phyloP scores from a whole-genome alignment of 306 rosid genomes.

The Trichosanthes truncata region DNA sequence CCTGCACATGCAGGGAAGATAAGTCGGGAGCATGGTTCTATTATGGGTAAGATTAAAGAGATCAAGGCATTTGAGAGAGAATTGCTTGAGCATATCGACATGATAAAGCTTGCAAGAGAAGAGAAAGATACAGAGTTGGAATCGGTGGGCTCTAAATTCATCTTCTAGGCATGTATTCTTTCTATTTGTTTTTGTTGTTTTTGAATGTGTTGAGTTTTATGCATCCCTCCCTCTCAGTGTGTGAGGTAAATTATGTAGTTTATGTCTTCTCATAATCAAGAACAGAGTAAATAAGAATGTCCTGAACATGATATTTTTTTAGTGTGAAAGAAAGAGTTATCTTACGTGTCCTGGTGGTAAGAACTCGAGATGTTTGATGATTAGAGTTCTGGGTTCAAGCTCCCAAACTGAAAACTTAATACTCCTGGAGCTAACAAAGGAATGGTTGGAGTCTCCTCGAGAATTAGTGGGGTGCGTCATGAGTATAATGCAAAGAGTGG shows the following conservation, averaged over 20 bases:
- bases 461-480: not conserved
- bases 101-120: constrained; percentile 80
- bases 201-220: not conserved
- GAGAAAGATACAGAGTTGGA: constrained; percentile 78
- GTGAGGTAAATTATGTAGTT: not conserved
- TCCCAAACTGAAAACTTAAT: not conserved
- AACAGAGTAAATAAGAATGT: not conserved
- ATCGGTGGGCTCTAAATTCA: constrained; percentile 75
- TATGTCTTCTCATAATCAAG: not conserved
- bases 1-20: constrained; percentile 60
- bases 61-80: constrained; percentile 70
- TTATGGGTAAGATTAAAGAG: constrained; percentile 72
- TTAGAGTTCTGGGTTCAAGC: not conserved
- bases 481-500: not conserved
- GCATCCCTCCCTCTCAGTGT: not conserved
- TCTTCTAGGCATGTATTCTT: constrained; percentile 67
- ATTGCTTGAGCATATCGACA: constrained; percentile 79
- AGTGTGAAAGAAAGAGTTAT: not conserved
- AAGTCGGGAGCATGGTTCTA: constrained; percentile 86
- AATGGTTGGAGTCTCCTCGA: not conserved
- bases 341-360: not conserved
- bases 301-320: not conserved
- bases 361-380: not conserved
- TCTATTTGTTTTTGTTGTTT: constrained; percentile 18
- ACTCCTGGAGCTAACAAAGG: not conserved